phyloP scores from a whole-genome alignment of 2,329 filamentous ascomycete species.

The Diaporthe vaccinii region DNA sequence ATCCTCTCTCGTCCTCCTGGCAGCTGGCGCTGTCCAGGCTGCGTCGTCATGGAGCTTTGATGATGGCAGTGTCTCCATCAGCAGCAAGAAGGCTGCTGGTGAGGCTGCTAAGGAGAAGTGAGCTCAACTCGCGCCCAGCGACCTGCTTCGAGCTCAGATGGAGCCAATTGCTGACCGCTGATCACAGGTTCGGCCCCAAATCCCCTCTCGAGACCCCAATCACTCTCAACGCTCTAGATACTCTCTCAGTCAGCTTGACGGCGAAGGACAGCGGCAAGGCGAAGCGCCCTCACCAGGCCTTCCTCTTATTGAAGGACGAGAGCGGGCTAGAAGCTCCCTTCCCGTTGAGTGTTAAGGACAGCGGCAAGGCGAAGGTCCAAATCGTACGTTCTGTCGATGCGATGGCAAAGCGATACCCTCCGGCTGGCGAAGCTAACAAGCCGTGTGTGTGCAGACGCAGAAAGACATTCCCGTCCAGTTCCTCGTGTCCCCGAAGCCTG shows the following conservation, averaged over 20 bases:
- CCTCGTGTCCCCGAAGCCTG: conserved; percentile 73
- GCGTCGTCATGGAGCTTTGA: conserved; percentile 79
- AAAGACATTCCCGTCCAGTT: conserved; percentile 92
- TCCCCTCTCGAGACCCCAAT: conserved; percentile 74
- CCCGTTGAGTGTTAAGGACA: conserved; percentile 85
- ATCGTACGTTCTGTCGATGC: conserved; percentile 72
- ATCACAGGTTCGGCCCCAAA: conserved; percentile 68
- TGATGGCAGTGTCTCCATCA: conserved; percentile 77
- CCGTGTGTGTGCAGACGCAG: conserved; percentile 71
- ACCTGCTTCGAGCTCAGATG: background rate
- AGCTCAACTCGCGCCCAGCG: conserved; percentile 46
- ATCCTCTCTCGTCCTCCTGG: conserved; percentile 60
- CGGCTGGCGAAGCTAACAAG: conserved; percentile 46
- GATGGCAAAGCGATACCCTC: background rate
- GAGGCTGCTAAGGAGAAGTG: conserved; percentile 77
- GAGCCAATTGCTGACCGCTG: conserved; percentile 43
- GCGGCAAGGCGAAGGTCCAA: conserved; percentile 86
- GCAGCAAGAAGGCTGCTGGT: conserved; percentile 71
- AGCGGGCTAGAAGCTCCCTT: conserved; percentile 90
- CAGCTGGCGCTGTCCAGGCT: conserved; percentile 65
- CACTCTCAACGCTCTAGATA: conserved; percentile 75
- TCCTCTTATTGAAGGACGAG: conserved; percentile 84
- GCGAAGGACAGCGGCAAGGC: conserved; percentile 82
- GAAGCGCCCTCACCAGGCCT: conserved; percentile 94
- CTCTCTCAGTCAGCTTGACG: conserved; percentile 86